Conservation (phyloP, 345 rosid species). For the Brassica rapa region DNA sequence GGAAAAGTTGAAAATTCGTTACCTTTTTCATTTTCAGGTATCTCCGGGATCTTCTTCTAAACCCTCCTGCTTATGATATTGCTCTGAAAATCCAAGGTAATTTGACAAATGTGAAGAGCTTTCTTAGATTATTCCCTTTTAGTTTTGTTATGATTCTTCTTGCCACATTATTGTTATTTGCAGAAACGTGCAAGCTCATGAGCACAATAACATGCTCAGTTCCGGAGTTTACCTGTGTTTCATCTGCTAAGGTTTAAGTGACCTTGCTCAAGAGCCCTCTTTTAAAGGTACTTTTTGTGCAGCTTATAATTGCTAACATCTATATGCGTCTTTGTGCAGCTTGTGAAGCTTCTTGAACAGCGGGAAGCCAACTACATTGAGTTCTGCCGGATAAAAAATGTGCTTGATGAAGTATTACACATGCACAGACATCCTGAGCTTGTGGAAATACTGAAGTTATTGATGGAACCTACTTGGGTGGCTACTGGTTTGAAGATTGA, state of each 20-base stretch:
- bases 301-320: slow-evolving; percentile 17
- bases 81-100: slow-evolving; percentile 87
- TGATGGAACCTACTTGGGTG: slow-evolving; percentile 94
- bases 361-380: slow-evolving; percentile 93
- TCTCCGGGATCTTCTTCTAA: slow-evolving; percentile 87
- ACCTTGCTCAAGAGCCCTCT: not conserved
- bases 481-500: slow-evolving; percentile 93
- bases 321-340: slow-evolving; percentile 51
- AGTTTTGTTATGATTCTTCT: not conserved
- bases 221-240: slow-evolving; percentile 88
- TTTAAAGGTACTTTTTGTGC: not conserved
- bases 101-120: slow-evolving; percentile 1
- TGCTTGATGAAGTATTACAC: slow-evolving; percentile 77
- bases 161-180: slow-evolving; percentile 22
- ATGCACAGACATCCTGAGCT: slow-evolving; percentile 69
- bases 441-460: slow-evolving; percentile 59
- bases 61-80: slow-evolving; percentile 91
- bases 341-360: slow-evolving; percentile 93
- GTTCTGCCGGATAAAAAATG: slow-evolving; percentile 83
- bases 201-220: slow-evolving; percentile 71
- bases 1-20: slow-evolving; percentile 7
- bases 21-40: slow-evolving; percentile 52
- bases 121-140: not conserved
- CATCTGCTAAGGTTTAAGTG: slow-evolving; percentile 79
- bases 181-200: slow-evolving; percentile 92